These are phyloP conservation scores for Mycena filopes DNA, from an alignment of 768 basidiomycete species.

Conservation along the genomic window DNA sequence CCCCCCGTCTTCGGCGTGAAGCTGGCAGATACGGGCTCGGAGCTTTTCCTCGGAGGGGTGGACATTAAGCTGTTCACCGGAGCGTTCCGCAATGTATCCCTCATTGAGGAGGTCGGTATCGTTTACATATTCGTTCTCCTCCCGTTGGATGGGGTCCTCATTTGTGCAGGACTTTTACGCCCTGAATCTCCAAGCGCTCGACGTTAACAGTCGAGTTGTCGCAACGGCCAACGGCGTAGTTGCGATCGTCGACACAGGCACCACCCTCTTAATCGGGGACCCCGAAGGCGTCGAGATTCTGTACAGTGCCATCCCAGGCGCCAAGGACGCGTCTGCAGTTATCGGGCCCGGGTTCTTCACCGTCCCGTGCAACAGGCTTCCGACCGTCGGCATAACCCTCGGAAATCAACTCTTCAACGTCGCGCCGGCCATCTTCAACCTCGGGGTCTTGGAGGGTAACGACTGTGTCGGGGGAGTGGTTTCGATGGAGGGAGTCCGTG, in stretches of 20 bases:
- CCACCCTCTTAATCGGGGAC: slow-evolving; percentile 52
- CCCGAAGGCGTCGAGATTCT: slow-evolving; percentile 37
- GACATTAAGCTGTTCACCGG: slow-evolving; percentile 59
- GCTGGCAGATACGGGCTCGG: slow-evolving; percentile 53
- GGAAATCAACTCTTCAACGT: slow-evolving; percentile 26
- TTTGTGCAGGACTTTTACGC: slow-evolving; percentile 26
- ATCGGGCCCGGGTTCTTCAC: slow-evolving; percentile 45
- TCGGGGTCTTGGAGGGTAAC: slow-evolving; percentile 25
- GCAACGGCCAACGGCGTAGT: slow-evolving; percentile 30
- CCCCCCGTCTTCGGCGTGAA: slow-evolving; percentile 60
- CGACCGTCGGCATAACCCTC: slow-evolving; percentile 19
- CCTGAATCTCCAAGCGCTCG: slow-evolving; percentile 42
- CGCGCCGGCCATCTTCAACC: slow-evolving; percentile 25
- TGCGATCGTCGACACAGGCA: slow-evolving; percentile 52
- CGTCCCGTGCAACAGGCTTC: slow-evolving; percentile 27
- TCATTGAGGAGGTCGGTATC: slow-evolving; percentile 41
- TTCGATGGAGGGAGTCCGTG: slow-evolving; percentile 17
- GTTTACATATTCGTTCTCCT: neutral
- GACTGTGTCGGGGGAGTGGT: slow-evolving; percentile 26
- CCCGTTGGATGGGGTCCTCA: neutral
- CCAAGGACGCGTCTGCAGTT: slow-evolving; percentile 39
- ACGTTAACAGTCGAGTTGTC: slow-evolving; percentile 38
- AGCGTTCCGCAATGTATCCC: slow-evolving; percentile 50
- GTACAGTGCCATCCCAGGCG: slow-evolving; percentile 46
- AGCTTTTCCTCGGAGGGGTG: slow-evolving; percentile 67